Conservation (phyloP, 78 protist genomes). For the Mantamonas sphyraenae region DNA sequence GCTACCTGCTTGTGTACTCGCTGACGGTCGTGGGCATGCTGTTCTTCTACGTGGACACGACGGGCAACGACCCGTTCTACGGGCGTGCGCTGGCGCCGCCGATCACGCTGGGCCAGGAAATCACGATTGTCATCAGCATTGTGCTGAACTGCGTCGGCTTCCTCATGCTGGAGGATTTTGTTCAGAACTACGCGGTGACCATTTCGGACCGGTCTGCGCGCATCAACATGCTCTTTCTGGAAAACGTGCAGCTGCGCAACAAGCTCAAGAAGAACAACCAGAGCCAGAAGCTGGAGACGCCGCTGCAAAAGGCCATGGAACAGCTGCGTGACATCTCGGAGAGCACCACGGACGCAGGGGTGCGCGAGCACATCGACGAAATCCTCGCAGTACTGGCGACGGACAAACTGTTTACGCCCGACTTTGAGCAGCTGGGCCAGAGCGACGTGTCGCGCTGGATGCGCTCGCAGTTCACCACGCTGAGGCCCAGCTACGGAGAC, state of each 20-base stretch:
- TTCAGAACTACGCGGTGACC: neutral
- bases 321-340: neutral
- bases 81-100: neutral
- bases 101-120: neutral
- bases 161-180: neutral
- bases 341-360: neutral
- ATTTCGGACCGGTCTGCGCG: neutral
- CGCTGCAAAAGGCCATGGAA: neutral
- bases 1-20: neutral
- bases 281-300: neutral
- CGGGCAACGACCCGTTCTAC: neutral
- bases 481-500: no score
- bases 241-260: neutral
- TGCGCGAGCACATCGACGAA: neutral
- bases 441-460: no score
- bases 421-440: no score
- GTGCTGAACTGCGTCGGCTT: neutral
- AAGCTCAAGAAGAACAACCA: no score
- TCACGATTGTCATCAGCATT: neutral
- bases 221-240: neutral
- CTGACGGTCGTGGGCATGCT: neutral
- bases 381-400: no score
- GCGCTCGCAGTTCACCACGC: no score
- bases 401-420: no score
- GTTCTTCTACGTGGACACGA: neutral